These are phyloP conservation scores for Cyberlindnera veronae DNA, from an alignment of 805 yeast species.

Conservation along the genomic window DNA sequence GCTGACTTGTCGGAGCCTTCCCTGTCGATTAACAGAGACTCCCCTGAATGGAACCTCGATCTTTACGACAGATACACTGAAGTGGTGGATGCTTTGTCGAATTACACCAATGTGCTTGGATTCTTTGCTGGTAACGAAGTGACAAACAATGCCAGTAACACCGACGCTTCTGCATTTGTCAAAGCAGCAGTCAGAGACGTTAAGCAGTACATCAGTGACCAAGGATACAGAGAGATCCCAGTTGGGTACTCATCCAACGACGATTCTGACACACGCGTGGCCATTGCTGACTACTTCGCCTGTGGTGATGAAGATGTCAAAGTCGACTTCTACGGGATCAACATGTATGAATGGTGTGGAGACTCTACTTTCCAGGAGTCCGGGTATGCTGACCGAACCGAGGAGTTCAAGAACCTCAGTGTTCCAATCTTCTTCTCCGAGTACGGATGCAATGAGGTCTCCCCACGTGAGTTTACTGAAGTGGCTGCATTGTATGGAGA, in stretches of 20 bases:
- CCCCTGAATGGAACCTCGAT: constrained; percentile 67
- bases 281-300: constrained; percentile 74
- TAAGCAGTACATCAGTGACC: constrained; percentile 61
- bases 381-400: constrained; percentile 69
- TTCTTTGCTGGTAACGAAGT: constrained; percentile 95
- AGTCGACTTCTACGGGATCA: constrained; percentile 81
- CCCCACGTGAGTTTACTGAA: constrained; percentile 77
- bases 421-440: constrained; percentile 84
- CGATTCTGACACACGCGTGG: constrained; percentile 65
- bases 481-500: constrained; percentile 61
- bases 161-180: constrained; percentile 80
- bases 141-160: constrained; percentile 64
- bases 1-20: constrained; percentile 81
- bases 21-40: constrained; percentile 62
- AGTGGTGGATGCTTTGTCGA: constrained; percentile 68
- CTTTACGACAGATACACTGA: constrained; percentile 68
- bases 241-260: constrained; percentile 89
- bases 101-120: constrained; percentile 74
- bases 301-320: constrained; percentile 61
- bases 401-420: constrained; percentile 67
- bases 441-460: constrained; percentile 75
- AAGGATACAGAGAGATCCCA: constrained; percentile 70
- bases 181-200: constrained; percentile 87
- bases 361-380: constrained; percentile 55
- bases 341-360: constrained; percentile 95